phyloP scores from a whole-genome alignment of 2,329 filamentous ascomycete genomes.

The Karstenula rhodostoma region DNA sequence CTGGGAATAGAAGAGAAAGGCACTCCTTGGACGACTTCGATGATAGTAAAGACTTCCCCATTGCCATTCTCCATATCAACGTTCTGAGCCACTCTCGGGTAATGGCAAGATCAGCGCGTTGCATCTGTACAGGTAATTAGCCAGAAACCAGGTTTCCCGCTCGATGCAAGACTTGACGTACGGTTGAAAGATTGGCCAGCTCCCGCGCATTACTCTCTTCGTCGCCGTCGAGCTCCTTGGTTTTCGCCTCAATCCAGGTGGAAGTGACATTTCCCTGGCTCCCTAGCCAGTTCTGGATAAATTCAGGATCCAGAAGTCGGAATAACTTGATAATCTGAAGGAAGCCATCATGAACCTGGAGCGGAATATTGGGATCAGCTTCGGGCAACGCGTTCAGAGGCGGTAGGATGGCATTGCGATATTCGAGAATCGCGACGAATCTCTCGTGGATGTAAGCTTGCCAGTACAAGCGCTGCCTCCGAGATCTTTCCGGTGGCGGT shows the following conservation, averaged over 20 bases:
- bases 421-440: conserved; percentile 62
- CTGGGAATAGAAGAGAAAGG: conserved; percentile 56
- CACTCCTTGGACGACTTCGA: conserved; percentile 48
- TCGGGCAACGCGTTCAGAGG: conserved; percentile 51
- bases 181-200: conserved; percentile 36
- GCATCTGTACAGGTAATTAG: conserved; percentile 48
- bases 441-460: conserved; percentile 65
- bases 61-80: conserved; percentile 59
- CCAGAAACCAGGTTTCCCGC: not conserved
- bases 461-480: conserved; percentile 63
- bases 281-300: conserved; percentile 56
- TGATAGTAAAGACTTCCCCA: conserved; percentile 57
- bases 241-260: conserved; percentile 57
- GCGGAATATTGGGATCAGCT: conserved; percentile 50
- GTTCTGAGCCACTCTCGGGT: conserved; percentile 61
- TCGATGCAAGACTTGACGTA: not conserved
- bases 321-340: conserved; percentile 57
- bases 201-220: conserved; percentile 49
- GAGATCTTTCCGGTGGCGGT: conserved; percentile 48
- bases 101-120: conserved; percentile 60
- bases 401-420: conserved; percentile 54
- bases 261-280: conserved; percentile 49
- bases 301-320: conserved; percentile 54
- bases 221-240: conserved; percentile 52
- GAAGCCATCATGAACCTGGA: conserved; percentile 53